Conservation (phyloP, 352 stramenopile genomes). For the Blastocystis sp. region DNA sequence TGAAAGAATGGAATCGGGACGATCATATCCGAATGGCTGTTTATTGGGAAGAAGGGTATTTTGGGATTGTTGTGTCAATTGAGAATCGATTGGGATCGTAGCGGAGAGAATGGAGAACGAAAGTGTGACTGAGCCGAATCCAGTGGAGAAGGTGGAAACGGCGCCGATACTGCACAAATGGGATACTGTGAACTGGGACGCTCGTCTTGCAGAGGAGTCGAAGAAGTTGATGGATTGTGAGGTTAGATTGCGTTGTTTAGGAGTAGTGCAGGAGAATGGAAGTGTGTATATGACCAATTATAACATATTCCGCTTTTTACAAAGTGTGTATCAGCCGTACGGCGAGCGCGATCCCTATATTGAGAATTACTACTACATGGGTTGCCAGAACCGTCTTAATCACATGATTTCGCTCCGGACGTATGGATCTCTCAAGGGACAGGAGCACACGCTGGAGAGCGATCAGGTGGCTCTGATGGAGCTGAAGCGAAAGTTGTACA, state of each 20-base stretch:
- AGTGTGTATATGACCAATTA: background rate
- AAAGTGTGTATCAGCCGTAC: background rate
- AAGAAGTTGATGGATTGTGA: background rate
- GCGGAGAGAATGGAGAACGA: background rate
- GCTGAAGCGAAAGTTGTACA: background rate
- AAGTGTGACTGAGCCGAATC: background rate
- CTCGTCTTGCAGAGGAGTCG: background rate
- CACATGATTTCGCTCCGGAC: background rate
- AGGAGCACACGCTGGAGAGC: background rate
- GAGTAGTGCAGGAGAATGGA: background rate
- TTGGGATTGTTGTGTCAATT: too few species aligned
- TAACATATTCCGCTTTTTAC: background rate
- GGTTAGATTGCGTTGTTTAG: background rate
- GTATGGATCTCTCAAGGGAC: background rate
- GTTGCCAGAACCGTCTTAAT: background rate
- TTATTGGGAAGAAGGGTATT: too few species aligned
- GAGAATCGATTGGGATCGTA: background rate
- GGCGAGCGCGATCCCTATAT: background rate
- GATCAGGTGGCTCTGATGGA: background rate
- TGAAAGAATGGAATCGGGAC: background rate
- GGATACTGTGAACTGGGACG: background rate
- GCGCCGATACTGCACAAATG: background rate
- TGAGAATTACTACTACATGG: slow-evolving; percentile 22
- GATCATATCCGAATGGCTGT: background rate
- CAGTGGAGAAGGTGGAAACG: background rate